Evolutionary conservation across 441 rosid genomes (phyloP), one percentile per base, ranked within the genome.

Genomic region (Populus trichocarpa): DNA sequence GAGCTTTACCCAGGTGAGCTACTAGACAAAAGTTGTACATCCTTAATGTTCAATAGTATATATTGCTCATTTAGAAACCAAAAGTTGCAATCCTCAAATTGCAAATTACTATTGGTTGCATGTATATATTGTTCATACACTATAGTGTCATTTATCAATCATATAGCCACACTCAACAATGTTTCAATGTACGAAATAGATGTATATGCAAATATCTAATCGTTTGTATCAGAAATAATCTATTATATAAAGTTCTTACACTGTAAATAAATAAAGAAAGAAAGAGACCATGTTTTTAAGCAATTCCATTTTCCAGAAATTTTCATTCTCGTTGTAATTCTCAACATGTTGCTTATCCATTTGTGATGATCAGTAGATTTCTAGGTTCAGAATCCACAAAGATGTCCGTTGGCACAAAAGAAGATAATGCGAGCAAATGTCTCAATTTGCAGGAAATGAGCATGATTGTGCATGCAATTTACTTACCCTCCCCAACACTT

Each of bases 311-410:
- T 65, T 28, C 46, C 22, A 71, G 16, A 70, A 38, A 42, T 70
- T 40, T 65, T 65, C 50, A 64, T 2, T 28, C 25, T 5, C 78
- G 22, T 6, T 32, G 35, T 46, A 46, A 22, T 73, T 46, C 42
- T 53, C 33, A 2, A 67, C 63, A 76, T 42, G 30, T 33, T n/a
- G 69, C 30, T 35, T 26, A 36, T 57, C 73, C 35, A 53, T 36
- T 33, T n/a, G 20, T 20, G 23, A 14, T 13, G 26, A 50, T 69
- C 33, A 61, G 38, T 26, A 79, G 67, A 32, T 61, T 67, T 33
- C 50, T 38, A 8, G 28, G 67, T 76, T 50, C 65, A 81, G 42
- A 42, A 70, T 76, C 73, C 57, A 72, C 30, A 42, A 8, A 25
- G 4, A 40, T 14, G 28, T 42, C 65, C 69, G n/a, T 18, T 22